These are phyloP conservation scores for Termitomyces sp. DNA, from an alignment of 768 basidiomycete species.

Conservation along the genomic window DNA sequence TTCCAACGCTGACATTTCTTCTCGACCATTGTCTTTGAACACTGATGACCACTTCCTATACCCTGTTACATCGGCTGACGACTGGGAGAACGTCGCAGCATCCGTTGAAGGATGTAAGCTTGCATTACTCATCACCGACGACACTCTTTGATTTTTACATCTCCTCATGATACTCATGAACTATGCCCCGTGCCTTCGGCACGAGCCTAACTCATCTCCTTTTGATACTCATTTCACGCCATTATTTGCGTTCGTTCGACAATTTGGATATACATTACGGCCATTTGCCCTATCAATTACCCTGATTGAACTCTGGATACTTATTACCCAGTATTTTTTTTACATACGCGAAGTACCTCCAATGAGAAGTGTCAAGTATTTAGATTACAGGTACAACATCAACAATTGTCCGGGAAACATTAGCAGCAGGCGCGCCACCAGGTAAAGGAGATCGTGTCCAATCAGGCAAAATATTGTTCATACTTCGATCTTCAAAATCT, in stretches of 20 bases:
- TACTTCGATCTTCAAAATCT: conserved; percentile 26
- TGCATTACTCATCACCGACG: conserved; percentile 49
- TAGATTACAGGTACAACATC: conserved; percentile 15
- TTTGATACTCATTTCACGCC: neutral
- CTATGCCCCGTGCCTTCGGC: no score
- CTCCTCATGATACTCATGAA: neutral
- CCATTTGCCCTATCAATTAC: neutral
- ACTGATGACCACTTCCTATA: conserved; percentile 28
- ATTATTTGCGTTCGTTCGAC: neutral
- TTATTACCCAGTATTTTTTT: neutral
- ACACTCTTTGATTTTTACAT: conserved; percentile 7
- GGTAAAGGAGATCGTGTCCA: conserved; percentile 71
- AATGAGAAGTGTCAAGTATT: conserved; percentile 1
- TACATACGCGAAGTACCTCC: neutral
- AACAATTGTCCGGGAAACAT: conserved; percentile 11
- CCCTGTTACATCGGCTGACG: conserved; percentile 46
- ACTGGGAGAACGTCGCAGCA: conserved; percentile 51
- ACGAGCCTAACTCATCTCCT: neutral
- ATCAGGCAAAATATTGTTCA: conserved; percentile 60
- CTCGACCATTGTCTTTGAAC: conserved; percentile 28
- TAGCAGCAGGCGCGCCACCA: conserved; percentile 59
- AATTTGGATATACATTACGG: neutral
- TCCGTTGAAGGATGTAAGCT: conserved; percentile 46
- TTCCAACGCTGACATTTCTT: conserved; percentile 23
- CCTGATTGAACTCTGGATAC: neutral